A percentile compares a stretch with the other conserved stretches of the same genome.
Conservation (phyloP, 257 asterid genomes). For the Primulina eburnea region DNA sequence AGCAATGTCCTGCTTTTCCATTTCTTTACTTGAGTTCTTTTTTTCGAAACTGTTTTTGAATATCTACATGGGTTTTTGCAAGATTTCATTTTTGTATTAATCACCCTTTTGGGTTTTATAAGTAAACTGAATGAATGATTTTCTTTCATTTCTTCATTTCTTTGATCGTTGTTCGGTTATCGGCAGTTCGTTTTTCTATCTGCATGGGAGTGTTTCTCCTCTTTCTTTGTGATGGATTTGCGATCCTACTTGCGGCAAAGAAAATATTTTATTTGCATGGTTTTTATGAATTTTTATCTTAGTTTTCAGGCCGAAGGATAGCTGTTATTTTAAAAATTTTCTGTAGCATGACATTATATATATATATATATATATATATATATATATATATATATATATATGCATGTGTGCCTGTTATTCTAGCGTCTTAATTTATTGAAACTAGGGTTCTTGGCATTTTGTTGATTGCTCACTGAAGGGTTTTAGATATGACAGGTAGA, state of each 20-base stretch:
- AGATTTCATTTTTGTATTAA: not conserved
- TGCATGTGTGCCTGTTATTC: not conserved
- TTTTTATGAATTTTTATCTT: not conserved
- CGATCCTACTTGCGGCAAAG: constrained; percentile 1
- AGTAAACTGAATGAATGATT: not conserved
- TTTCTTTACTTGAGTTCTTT: not conserved
- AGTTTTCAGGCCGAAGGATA: not conserved
- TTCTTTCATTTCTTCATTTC: constrained; percentile 14
- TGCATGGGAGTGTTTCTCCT: constrained; percentile 24
- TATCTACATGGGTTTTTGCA: constrained; percentile 17
- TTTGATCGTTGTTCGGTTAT: constrained; percentile 8
- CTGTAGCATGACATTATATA: constrained; percentile 13
- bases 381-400: not conserved
- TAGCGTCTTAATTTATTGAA: not conserved
- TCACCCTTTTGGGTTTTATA: not conserved
- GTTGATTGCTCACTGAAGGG: constrained; percentile 6
- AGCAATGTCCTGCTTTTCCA: constrained; percentile 8
- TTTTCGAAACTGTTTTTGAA: constrained; percentile 3
- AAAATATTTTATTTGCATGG: not conserved
- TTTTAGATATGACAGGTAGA: not conserved
- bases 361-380: constrained; percentile 16
- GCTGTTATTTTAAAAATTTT: not conserved
- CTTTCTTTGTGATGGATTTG: not conserved
- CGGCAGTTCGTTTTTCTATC: not conserved
- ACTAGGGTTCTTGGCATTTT: constrained; percentile 6